Base-by-base conservation (phyloP, 441 rosid species). In the Isatis lusitanica region DNA sequence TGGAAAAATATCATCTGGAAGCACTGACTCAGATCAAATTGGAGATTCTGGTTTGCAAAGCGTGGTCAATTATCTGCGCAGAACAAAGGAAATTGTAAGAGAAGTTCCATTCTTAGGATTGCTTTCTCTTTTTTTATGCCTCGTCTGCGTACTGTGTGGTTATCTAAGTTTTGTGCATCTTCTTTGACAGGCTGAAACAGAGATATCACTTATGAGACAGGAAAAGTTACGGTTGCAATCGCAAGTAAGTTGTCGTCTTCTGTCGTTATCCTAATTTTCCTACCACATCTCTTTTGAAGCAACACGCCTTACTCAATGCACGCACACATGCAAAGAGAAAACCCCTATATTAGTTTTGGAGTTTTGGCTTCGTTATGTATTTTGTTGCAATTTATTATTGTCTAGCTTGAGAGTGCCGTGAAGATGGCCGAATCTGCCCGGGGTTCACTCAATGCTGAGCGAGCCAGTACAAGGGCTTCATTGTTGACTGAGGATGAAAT, bases 211-310 rank as follows among this genome's bases (percentile, higher is more conserved):
- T 85, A 61, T 96, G 75, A 96, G 84, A 74, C 98, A 92, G 79
- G 99, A 96, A 81, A 96, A 90, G 81, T 79, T 85, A 72, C 89
- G 98, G 46, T 66, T 96, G 84, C 97, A 93, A 79, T 85, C 96
- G 44, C 97, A 93, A 78, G 99, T 93, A 84, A 52, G 88, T 81
- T 57, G 35, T 68, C 79, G 48, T 59, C 31, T 16, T 58, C 18
- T 64, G 28, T 66, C 33, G 15, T 66, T 33, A 48, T 10, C 46
- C 47, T 12, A 30, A 47, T 64, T 21, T 38, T 16, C 24, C 63
- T 44, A 52, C 38, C 48, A 43, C 53, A 15, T 65, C 43, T 24
- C 21, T 68, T 36, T 68, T 17, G 15, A 26, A 60, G 74, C 47
- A 46, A 64, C 46, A 76, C 43, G 36, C 39, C 18, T 44, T 55